A percentile compares a stretch with the other conserved stretches of the same genome.
Conservation (phyloP, 129 eudicot genomes). For the Oenanthe sinensis region DNA sequence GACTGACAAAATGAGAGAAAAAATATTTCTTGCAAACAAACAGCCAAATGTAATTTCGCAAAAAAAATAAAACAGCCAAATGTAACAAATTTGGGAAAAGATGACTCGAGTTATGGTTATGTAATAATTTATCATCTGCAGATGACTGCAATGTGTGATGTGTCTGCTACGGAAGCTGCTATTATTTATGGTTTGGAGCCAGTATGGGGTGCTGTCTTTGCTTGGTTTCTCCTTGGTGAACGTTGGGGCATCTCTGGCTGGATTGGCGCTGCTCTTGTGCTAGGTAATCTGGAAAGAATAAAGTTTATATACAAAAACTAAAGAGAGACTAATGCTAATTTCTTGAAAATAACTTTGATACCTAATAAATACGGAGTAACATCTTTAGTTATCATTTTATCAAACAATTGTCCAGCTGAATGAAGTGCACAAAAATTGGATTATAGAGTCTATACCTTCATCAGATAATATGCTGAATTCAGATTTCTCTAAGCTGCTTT, state of each 20-base stretch:
- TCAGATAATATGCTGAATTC: not conserved
- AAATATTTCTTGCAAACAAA: not conserved
- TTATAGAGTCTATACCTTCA: too few relatives aligned
- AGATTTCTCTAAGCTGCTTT: not conserved
- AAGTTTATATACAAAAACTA: not conserved
- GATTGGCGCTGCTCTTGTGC: conserved; percentile 85
- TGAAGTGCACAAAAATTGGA: too few relatives aligned
- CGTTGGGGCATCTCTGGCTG: conserved; percentile 83
- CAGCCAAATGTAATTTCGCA: not conserved
- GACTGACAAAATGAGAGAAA: not conserved
- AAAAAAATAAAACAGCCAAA: too few relatives aligned
- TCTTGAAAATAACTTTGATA: not conserved
- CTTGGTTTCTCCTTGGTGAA: conserved; percentile 94
- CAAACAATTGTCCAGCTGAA: not conserved
- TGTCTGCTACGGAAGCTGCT: conserved; percentile 81
- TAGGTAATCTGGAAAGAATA: conserved; percentile 33
- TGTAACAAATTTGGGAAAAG: not conserved
- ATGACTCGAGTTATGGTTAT: not conserved
- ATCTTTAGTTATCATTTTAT: not conserved
- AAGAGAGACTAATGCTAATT: not conserved
- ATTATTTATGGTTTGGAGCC: conserved; percentile 82
- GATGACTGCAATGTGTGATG: conserved; percentile 81
- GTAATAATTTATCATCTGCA: conserved; percentile 14
- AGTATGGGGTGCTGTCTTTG: conserved; percentile 95
- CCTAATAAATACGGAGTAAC: not conserved